Evolutionary conservation across 2,329 filamentous ascomycete species (phyloP).

Genomic region (Cytospora piceae): DNA sequence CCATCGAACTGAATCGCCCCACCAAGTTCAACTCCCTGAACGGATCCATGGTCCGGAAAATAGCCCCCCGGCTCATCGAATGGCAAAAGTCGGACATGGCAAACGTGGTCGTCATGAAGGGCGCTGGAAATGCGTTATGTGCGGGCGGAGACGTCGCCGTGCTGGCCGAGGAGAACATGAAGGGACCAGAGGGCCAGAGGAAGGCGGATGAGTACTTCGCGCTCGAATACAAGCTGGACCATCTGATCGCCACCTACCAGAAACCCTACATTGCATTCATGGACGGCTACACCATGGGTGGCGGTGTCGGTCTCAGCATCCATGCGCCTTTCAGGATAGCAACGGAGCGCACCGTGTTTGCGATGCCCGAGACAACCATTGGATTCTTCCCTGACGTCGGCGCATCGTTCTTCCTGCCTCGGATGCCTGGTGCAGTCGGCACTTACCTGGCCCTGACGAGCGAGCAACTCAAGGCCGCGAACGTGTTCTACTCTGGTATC

Average conservation of each 20-base stretch:
- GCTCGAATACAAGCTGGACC: conserved; percentile 94
- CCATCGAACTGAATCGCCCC: conserved; percentile 91
- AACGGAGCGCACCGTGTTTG: conserved; percentile 92
- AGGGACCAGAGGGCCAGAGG: conserved; percentile 70
- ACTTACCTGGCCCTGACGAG: conserved; percentile 94
- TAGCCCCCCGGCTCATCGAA: conserved; percentile 84
- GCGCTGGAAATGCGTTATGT: conserved; percentile 86
- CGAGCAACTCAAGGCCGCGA: conserved; percentile 77
- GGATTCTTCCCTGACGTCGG: conserved; percentile 99
- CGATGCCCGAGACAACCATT: conserved; percentile 98
- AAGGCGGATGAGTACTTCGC: conserved; percentile 85
- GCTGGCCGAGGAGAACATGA: conserved; percentile 74
- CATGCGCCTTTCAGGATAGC: conserved; percentile 97
- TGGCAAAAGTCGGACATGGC: conserved; percentile 96
- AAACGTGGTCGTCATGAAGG: conserved; percentile 91
- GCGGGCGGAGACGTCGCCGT: conserved; percentile 88
- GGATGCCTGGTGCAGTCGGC: conserved; percentile 83
- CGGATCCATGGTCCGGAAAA: conserved; percentile 93
- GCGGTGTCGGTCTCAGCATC: conserved; percentile 89
- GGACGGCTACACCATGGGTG: conserved; percentile 98
- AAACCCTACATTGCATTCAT: conserved; percentile 96
- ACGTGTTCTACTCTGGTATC: conserved; percentile 87
- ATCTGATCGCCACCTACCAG: conserved; percentile 88
- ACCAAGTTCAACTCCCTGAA: conserved; percentile 91
- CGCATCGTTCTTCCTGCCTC: conserved; percentile 91